Conservation (phyloP, 1,284 basidiomycete species). For the Malassezia brasiliensis region DNA sequence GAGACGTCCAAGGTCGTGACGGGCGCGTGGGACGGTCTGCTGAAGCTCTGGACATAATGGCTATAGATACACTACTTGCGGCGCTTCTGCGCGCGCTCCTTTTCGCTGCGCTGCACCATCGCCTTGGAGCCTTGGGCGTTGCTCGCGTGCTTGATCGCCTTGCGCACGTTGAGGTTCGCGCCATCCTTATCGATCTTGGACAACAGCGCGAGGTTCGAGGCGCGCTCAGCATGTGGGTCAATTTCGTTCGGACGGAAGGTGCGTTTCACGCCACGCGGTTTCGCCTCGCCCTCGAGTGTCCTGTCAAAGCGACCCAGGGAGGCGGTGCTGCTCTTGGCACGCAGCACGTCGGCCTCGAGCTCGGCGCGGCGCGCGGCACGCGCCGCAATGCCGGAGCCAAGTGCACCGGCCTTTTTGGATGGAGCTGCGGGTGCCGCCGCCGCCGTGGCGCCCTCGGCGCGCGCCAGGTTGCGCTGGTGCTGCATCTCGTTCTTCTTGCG, state of each 20-base stretch:
- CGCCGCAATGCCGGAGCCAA: slow-evolving; percentile 19
- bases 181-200: slow-evolving; percentile 61
- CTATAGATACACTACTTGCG: slow-evolving; percentile 20
- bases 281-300: slow-evolving; percentile 76
- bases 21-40: slow-evolving; percentile 90
- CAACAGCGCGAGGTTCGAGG: slow-evolving; percentile 64
- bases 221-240: slow-evolving; percentile 61
- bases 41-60: slow-evolving; percentile 68
- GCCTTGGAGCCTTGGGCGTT: slow-evolving; percentile 16
- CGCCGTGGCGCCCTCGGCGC: slow-evolving; percentile 29
- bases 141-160: slow-evolving; percentile 20
- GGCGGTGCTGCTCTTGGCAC: slow-evolving; percentile 74
- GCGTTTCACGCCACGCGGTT: slow-evolving; percentile 67
- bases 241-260: slow-evolving; percentile 79
- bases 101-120: slow-evolving; percentile 3
- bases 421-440: background rate
- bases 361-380: slow-evolving; percentile 61
- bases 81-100: slow-evolving; percentile 10
- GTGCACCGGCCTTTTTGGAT: slow-evolving; percentile 23
- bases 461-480: slow-evolving; percentile 66
- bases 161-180: slow-evolving; percentile 27
- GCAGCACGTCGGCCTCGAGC: slow-evolving; percentile 67
- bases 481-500: slow-evolving; percentile 78
- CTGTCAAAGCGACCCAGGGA: slow-evolving; percentile 81
- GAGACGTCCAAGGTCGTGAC: slow-evolving; percentile 84